Conservation (phyloP, 164 flowering plant species). For the Dillenia suffruticosa region DNA sequence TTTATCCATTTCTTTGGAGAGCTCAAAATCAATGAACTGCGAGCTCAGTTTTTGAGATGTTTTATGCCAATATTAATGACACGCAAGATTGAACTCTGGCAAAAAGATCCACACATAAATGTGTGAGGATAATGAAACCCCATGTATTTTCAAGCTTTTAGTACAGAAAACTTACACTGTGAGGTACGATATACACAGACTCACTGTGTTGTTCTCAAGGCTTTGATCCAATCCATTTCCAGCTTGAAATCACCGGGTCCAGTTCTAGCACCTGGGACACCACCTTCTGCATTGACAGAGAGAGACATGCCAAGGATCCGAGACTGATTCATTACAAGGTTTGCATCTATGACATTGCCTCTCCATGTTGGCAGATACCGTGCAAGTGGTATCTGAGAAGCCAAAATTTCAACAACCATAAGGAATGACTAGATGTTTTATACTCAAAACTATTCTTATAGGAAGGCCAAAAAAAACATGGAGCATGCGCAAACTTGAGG, state of each 20-base stretch:
- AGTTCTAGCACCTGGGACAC: conserved; percentile 60
- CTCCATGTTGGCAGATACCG: conserved; percentile 89
- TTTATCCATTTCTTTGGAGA: too few species aligned
- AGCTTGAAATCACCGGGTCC: conserved; percentile 88
- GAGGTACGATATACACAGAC: not conserved
- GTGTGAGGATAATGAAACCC: too few species aligned
- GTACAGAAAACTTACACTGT: too few species aligned
- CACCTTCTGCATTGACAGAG: conserved; percentile 82
- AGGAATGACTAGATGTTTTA: too few species aligned
- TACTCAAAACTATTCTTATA: not conserved
- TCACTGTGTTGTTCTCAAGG: conserved; percentile 45
- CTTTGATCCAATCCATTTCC: conserved; percentile 93
- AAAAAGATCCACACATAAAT: too few species aligned
- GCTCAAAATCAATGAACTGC: too few species aligned
- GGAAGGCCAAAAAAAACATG: too few species aligned
- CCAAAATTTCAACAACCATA: not conserved
- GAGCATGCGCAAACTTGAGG: too few species aligned
- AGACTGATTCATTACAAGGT: conserved; percentile 86
- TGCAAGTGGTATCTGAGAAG: conserved; percentile 75
- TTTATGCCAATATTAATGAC: too few species aligned
- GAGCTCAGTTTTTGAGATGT: too few species aligned
- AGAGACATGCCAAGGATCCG: conserved; percentile 91
- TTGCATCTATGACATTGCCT: conserved; percentile 84
- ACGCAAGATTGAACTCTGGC: too few species aligned
- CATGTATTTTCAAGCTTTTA: too few species aligned